Evolutionary conservation across 495 filamentous ascomycete genomes (phyloP), one percentile per base, ranked within the genome.

Genomic region (Penicillium fimorum): DNA sequence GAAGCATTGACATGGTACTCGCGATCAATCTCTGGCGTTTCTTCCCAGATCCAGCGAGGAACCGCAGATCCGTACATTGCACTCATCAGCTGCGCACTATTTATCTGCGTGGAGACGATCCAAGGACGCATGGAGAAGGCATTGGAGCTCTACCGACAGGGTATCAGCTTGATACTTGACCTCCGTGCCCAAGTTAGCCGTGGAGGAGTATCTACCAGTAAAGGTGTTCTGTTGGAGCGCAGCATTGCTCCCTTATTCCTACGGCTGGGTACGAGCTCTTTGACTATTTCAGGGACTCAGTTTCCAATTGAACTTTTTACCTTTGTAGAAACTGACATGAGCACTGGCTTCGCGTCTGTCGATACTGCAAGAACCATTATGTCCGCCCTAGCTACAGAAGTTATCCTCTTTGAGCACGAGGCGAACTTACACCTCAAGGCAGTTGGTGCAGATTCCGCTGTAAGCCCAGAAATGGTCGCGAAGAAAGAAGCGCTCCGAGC

Each of bases 31-130:
- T 71, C 70, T 10, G 59, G 61, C 38, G 66, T 80, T 24, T 63
- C 62, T 25, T 57, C 67, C 8, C 64, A 70, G 55, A 70, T 75
- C 29, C 60, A 67, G 32, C 68, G 20, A 9, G 64, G 62, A 2
- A 53, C 6, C 0, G 60, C 59, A 15, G 69, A 68, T 42, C 60
- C 63, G n/a, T 63, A 65, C 35, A 57, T 80, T 17, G 74, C 80
- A 2, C 64, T 84, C 4, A 64, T 84, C 27, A 81, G 75, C 12
- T 83, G 79, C 47, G 61, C 81, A 9, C 67, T 84, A 3, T 84
- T 82, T 47, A 74, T 82, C 15, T 79, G 76, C 53, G 76, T 84
- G 42, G 81, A 83, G 60, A 69, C 77, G 22, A 70, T 82, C 52
- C 78, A 80, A 55, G 76, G 73, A 11, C 78, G 77, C 22, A 40